Evolutionary conservation across 768 basidiomycete genomes (phyloP).

Genomic region (Mycena metata): DNA sequence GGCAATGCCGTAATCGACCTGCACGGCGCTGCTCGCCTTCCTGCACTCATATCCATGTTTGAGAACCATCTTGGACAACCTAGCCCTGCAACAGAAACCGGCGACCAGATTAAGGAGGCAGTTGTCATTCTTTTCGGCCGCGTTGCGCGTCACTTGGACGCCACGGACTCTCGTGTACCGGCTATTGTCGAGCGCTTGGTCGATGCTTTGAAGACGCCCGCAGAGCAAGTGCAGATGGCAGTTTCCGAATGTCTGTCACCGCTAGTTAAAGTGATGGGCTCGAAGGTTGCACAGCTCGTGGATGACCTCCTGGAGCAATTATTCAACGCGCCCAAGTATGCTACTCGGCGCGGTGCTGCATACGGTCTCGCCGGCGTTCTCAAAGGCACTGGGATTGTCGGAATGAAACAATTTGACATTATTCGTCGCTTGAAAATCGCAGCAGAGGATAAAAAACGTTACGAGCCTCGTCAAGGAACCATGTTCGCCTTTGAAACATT

Average conservation of each 20-base stretch:
- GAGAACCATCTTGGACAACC: slow-evolving; percentile 77
- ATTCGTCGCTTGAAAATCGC: slow-evolving; percentile 80
- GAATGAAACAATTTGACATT: slow-evolving; percentile 87
- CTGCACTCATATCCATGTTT: slow-evolving; percentile 84
- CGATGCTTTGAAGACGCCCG: slow-evolving; percentile 91
- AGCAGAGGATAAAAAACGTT: slow-evolving; percentile 90
- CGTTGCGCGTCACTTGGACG: slow-evolving; percentile 87
- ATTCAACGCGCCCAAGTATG: slow-evolving; percentile 87
- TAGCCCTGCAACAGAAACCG: slow-evolving; percentile 73
- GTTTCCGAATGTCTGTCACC: slow-evolving; percentile 96
- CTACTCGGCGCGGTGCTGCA: slow-evolving; percentile 94
- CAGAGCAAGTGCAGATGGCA: slow-evolving; percentile 96
- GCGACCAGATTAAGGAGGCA: slow-evolving; percentile 93
- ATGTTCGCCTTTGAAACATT: slow-evolving; percentile 97
- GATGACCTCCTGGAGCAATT: slow-evolving; percentile 84
- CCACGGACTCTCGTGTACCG: slow-evolving; percentile 82
- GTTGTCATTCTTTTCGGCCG: slow-evolving; percentile 96
- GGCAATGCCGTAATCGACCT: slow-evolving; percentile 86
- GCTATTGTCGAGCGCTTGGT: slow-evolving; percentile 87
- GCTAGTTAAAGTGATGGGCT: slow-evolving; percentile 78
- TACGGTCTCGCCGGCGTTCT: slow-evolving; percentile 95
- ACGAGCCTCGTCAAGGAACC: slow-evolving; percentile 91
- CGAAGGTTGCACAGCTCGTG: slow-evolving; percentile 72
- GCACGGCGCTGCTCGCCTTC: slow-evolving; percentile 80
- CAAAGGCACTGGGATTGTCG: slow-evolving; percentile 89